phyloP scores from a whole-genome alignment of 768 basidiomycete species.

The Lactarius indigo region DNA sequence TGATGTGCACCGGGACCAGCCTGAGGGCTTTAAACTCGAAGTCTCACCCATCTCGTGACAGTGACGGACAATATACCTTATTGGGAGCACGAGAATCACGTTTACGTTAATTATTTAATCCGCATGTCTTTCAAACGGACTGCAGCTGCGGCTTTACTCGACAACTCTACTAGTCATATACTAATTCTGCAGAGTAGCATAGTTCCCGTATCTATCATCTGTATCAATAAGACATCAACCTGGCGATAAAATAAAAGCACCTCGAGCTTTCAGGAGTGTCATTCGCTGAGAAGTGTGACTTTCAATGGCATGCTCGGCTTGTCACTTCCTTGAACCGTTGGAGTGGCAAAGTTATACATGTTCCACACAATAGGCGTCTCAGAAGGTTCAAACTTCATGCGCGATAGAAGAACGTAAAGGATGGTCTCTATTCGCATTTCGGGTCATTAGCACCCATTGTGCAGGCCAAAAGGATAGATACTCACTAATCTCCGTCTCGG shows the following conservation, averaged over 20 bases:
- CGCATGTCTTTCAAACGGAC: background rate
- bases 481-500: conserved; percentile 27
- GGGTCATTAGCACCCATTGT: background rate
- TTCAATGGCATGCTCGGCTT: conserved; percentile 30
- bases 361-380: conserved; percentile 32
- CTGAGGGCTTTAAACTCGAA: background rate
- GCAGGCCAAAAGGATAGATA: background rate
- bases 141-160: background rate
- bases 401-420: conserved; percentile 29
- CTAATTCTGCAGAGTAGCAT: background rate
- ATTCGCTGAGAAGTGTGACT: conserved; percentile 20
- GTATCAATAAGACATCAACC: background rate
- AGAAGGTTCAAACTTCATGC: conserved; percentile 30
- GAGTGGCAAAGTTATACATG: conserved; percentile 31
- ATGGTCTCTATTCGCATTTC: conserved; percentile 29
- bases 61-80: background rate
- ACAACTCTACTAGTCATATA: background rate
- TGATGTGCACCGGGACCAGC: background rate
- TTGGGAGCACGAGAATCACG: background rate
- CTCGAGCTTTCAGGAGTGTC: background rate
- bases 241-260: background rate
- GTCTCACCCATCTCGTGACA: background rate
- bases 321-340: conserved; percentile 26
- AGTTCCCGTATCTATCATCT: background rate
- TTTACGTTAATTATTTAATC: background rate